A percentile compares a stretch with the other conserved stretches of the same genome.
Evolutionary conservation across 176 grass and related monocot species (phyloP).

Genomic region (Pontederia crassipes): DNA sequence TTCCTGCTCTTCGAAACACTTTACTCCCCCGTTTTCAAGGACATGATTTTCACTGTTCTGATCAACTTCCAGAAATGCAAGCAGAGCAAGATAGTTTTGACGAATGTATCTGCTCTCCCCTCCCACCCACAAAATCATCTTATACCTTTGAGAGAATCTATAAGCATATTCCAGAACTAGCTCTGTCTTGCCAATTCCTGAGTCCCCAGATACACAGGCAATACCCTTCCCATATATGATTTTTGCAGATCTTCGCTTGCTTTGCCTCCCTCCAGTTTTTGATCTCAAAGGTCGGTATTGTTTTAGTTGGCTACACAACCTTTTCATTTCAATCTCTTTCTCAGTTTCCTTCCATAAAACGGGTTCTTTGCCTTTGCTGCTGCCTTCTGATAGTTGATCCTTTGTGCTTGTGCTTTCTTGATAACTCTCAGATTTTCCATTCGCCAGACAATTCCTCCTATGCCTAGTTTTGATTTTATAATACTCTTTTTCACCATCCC

Average conservation of each 20-base stretch:
- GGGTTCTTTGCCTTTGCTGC: slow-evolving; percentile 69
- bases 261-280: slow-evolving; percentile 41
- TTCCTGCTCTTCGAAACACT: slow-evolving; percentile 94
- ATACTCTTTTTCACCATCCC: slow-evolving; percentile 86
- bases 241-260: slow-evolving; percentile 56
- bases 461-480: slow-evolving; percentile 80
- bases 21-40: slow-evolving; percentile 68
- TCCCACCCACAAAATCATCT: slow-evolving; percentile 91
- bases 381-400: slow-evolving; percentile 31
- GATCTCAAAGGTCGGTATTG: slow-evolving; percentile 25
- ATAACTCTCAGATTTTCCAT: slow-evolving; percentile 31
- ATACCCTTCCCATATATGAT: slow-evolving; percentile 97
- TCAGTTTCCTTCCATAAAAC: slow-evolving; percentile 91
- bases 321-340: slow-evolving; percentile 96
- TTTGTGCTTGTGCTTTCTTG: slow-evolving; percentile 25
- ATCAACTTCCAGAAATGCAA: slow-evolving; percentile 61
- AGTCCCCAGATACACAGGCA: slow-evolving; percentile 87
- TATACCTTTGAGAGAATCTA: slow-evolving; percentile 80
- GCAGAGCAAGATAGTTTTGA: slow-evolving; percentile 77
- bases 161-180: slow-evolving; percentile 91
- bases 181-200: slow-evolving; percentile 95
- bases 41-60: slow-evolving; percentile 40
- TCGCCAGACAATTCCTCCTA: slow-evolving; percentile 32
- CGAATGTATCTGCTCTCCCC: slow-evolving; percentile 77
- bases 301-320: slow-evolving; percentile 28